These are phyloP conservation scores for Talaromyces liani DNA, from an alignment of 495 filamentous ascomycete genomes.

Conservation along the genomic window DNA sequence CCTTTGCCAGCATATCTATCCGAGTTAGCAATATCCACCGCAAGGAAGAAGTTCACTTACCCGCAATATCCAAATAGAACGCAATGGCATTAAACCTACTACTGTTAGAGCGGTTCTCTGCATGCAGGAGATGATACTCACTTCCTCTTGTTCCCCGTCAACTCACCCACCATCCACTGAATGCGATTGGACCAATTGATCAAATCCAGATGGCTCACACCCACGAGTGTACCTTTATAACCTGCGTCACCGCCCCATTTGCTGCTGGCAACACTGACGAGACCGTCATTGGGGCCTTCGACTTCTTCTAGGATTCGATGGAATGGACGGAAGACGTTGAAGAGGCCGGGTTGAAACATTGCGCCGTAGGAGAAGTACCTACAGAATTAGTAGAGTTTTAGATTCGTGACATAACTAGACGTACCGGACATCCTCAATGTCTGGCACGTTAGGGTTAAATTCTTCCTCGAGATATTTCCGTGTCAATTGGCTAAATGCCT, in stretches of 20 bases:
- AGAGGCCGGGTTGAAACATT: conserved; percentile 55
- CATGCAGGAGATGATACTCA: conserved; percentile 27
- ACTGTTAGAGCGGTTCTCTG: not conserved
- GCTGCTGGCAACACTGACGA: conserved; percentile 81
- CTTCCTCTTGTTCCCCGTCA: conserved; percentile 63
- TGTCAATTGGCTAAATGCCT: conserved; percentile 70
- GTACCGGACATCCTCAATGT: conserved; percentile 61
- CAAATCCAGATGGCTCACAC: conserved; percentile 82
- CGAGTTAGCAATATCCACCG: not conserved
- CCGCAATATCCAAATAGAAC: conserved; percentile 85
- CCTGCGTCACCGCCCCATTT: conserved; percentile 63
- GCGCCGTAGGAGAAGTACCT: conserved; percentile 93
- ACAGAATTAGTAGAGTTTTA: conserved; percentile 4
- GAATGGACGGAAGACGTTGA: conserved; percentile 66
- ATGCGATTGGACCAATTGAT: conserved; percentile 95
- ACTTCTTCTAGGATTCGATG: conserved; percentile 58
- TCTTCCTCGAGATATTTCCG: conserved; percentile 67
- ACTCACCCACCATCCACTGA: conserved; percentile 59
- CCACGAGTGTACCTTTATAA: conserved; percentile 85
- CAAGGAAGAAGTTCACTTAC: conserved; percentile 32
- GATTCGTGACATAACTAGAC: conserved; percentile 6
- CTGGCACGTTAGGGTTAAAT: conserved; percentile 77
- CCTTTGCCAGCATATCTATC: conserved; percentile 67
- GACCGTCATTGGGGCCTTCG: conserved; percentile 87
- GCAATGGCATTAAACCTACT: conserved; percentile 88